These are phyloP conservation scores for Globisporangium camurandrum DNA, from an alignment of 352 stramenopile genomes.

Conservation along the genomic window DNA sequence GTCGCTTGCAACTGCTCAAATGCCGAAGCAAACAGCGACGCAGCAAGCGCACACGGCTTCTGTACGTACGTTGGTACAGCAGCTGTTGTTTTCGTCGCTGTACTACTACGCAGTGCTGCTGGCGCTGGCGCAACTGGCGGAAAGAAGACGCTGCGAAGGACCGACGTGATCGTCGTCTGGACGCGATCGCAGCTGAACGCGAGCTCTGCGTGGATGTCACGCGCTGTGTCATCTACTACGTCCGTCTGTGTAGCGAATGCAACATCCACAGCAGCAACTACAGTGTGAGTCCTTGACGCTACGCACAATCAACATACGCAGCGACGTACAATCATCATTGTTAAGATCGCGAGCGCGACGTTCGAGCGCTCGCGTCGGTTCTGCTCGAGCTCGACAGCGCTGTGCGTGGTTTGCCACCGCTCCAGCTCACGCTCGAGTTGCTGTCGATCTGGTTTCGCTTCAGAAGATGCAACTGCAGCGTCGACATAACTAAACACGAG, in stretches of 20 bases:
- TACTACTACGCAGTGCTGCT: not conserved
- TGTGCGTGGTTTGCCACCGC: constrained; percentile 17
- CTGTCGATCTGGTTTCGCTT: constrained; percentile 16
- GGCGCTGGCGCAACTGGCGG: not conserved
- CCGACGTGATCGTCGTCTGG: constrained; percentile 8
- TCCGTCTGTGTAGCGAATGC: constrained; percentile 17
- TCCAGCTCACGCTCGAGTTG: constrained; percentile 23
- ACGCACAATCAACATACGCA: not conserved
- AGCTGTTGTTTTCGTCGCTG: not conserved
- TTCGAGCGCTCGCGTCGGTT: constrained; percentile 4
- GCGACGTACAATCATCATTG: constrained; percentile 13
- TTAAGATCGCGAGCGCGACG: constrained; percentile 11
- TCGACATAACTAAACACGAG: constrained; percentile 41
- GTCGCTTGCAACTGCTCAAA: constrained; percentile 3
- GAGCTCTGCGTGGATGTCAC: constrained; percentile 33
- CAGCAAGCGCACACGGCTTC: not conserved
- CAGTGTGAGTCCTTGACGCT: not conserved
- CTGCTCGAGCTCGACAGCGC: constrained; percentile 15
- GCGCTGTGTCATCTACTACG: constrained; percentile 21
- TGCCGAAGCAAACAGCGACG: constrained; percentile 1
- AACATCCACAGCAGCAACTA: too few relatives aligned
- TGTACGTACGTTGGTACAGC: not conserved
- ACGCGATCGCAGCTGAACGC: constrained; percentile 16
- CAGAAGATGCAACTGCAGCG: constrained; percentile 13
- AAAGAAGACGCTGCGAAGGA: constrained; percentile 20